Percentiles rank a stretch among this genome's conserved stretches.
Evolutionary conservation across 2,329 filamentous ascomycete species (phyloP).

Genomic region (Colletotrichum higginsianum): DNA sequence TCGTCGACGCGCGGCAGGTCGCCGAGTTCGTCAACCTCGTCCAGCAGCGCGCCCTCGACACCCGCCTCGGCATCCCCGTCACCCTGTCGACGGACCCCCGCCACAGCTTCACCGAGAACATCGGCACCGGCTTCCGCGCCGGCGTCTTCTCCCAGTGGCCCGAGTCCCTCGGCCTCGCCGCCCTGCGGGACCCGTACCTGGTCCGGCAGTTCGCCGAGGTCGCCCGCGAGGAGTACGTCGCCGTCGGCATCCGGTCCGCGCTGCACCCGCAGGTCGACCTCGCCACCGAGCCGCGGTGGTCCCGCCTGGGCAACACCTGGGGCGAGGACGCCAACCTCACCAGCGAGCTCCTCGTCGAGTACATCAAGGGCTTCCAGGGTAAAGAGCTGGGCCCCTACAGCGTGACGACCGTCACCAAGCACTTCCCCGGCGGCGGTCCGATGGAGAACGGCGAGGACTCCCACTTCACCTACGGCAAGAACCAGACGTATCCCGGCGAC

Average conservation of each 20-base stretch:
- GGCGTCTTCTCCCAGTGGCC: conserved; percentile 66
- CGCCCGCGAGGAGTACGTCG: conserved; percentile 62
- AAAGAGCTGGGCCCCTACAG: conserved; percentile 58
- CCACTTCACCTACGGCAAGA: conserved; percentile 67
- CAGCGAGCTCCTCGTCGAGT: conserved; percentile 55
- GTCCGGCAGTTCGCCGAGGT: conserved; percentile 64
- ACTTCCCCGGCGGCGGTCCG: conserved; percentile 67
- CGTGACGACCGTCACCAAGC: conserved; percentile 66
- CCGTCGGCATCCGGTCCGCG: conserved; percentile 60
- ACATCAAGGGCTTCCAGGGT: conserved; percentile 64
- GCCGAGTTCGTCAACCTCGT: conserved; percentile 60
- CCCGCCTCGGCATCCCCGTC: conserved; percentile 63
- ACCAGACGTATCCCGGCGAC: conserved; percentile 64
- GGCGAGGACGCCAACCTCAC: conserved; percentile 64
- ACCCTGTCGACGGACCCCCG: conserved; percentile 64
- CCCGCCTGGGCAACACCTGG: conserved; percentile 60
- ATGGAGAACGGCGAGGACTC: conserved; percentile 66
- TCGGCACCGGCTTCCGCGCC: conserved; percentile 59
- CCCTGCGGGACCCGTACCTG: conserved; percentile 59
- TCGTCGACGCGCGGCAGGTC: conserved; percentile 53
- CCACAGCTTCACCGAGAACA: conserved; percentile 60
- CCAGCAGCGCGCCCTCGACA: conserved; percentile 59
- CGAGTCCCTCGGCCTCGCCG: conserved; percentile 65
- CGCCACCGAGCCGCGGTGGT: conserved; percentile 66
- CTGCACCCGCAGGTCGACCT: conserved; percentile 67